Evolutionary conservation across 495 filamentous ascomycete species (phyloP), one percentile per base, ranked within the genome.

Genomic region (Cryomyces minteri): DNA sequence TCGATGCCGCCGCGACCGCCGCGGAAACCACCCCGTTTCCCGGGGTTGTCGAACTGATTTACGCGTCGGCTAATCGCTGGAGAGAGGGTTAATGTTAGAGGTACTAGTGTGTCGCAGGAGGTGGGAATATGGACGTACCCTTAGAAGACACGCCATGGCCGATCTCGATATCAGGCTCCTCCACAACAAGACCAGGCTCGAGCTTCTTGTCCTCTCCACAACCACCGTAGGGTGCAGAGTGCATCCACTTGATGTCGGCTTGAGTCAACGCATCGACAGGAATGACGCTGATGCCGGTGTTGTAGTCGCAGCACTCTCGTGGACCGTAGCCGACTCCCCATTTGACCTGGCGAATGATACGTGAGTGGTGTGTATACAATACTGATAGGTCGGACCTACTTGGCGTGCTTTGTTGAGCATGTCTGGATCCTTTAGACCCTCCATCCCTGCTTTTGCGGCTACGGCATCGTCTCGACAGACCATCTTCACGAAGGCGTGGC

Each of bases 401-500:
- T 44, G 41, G 63, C 84, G 72, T 67, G 88, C 87, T 58, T 88
- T 73, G 31, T 84, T 70, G 51, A 82, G 73, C 68, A 86, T 75
- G 41, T 88, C 76, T 30, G 74, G 67, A 43, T 71, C 69, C 46
- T 77, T 75, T 51, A 76, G 71, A 4, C 77, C 79, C 53, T 94
- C 87, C 87, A 96, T 95, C 38, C 79, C 84, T n/a, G 81, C 75
- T 49, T 90, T 84, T 42, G 90, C 90, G 43, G 58, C 62, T 30
- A 94, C 71, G 8, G 90, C 88, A 57, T 95, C 87, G 31, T 72
- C 67, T 28, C 92, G 86, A 45, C 72, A 84, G 47, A 87, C 72
- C 90, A 99, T 96, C 62, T 99, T 99, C 50, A 99, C 88, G 55
- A 99, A 99, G 9, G 90, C 90, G 63, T 96, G 92, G 25, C 90